Percentiles rank a stretch among this genome's conserved stretches.
These are phyloP conservation scores for Allium fistulosum DNA, from an alignment of 106 monocot genomes.

Conservation along the genomic window DNA sequence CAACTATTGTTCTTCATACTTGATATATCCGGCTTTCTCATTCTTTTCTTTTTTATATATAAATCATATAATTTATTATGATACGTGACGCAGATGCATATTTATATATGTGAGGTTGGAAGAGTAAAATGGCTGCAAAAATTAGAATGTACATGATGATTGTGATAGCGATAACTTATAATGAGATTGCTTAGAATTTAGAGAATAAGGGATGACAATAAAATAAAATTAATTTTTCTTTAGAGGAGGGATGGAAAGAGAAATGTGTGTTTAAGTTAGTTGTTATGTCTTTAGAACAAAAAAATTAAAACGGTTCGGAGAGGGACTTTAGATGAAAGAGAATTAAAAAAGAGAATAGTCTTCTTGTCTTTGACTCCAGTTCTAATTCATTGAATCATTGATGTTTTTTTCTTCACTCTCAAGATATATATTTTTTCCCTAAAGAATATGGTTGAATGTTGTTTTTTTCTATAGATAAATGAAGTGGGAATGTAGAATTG, in stretches of 20 bases:
- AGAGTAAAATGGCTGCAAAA: slow-evolving; percentile 15
- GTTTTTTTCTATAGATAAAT: neutral
- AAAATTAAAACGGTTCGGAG: slow-evolving; percentile 27
- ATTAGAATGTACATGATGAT: slow-evolving; percentile 17
- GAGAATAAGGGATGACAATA: slow-evolving; percentile 25
- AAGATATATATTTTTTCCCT: slow-evolving; percentile 5
- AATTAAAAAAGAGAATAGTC: slow-evolving; percentile 6
- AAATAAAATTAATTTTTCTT: neutral
- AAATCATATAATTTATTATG: neutral
- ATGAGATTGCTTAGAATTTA: slow-evolving; percentile 54
- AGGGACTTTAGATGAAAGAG: slow-evolving; percentile 11
- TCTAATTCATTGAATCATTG: slow-evolving; percentile 8
- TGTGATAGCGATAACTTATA: slow-evolving; percentile 33
- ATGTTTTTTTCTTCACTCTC: slow-evolving; percentile 14
- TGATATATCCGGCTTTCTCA: slow-evolving; percentile 49
- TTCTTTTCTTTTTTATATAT: slow-evolving; percentile 8
- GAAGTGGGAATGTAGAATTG: neutral
- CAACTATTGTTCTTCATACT: slow-evolving; percentile 1
- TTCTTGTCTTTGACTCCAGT: slow-evolving; percentile 22
- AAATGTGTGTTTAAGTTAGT: slow-evolving; percentile 5
- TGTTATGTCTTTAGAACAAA: slow-evolving; percentile 8
- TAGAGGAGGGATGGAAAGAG: slow-evolving; percentile 9
- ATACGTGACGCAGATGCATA: slow-evolving; percentile 2
- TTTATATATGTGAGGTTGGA: slow-evolving; percentile 9
- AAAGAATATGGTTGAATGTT: neutral